Base-by-base conservation (phyloP, 495 filamentous ascomycete species). In the Penicillium alfredii region DNA sequence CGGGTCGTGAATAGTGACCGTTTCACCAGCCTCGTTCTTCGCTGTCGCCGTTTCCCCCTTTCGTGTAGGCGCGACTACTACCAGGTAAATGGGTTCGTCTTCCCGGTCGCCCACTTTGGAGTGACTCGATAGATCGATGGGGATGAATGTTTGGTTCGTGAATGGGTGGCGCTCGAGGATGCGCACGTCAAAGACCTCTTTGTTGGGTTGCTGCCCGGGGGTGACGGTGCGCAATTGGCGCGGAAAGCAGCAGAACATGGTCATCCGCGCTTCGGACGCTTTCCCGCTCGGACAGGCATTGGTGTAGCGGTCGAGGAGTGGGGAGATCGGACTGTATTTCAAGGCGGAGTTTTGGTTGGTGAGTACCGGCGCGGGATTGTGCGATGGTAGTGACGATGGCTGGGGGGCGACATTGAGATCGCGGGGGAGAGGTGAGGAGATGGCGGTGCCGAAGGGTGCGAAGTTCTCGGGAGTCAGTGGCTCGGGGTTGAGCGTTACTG, bases 121-220 rank as follows among this genome's bases (percentile, higher is more conserved):
- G 29, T 61, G 50, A 6, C 48, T 45, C 15, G 68, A 63, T 8
- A 84, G 56, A 36, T 78, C 79, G 11, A 95, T 64, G 0, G 92
- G 92, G 24, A 86, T 74, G 60, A 98, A 97, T 0, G 88, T 93
- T 58, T 98, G 92, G 15, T 84, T 82, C 11, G 92, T 95, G 64
- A 76, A 96, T 0, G 92, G 93, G 56, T 98, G 92, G 14, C 93
- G 80, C 58, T 98, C 92, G 25, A 98, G 78, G 38, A 95, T 78
- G 4, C 64, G 56, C 28, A 95, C 73, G 22, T 78, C 66, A 56
- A 94, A 86, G 4, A 79, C 48, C 30, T 61, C 25, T 30, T 42
- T 38, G 15, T 56, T 49, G 21, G 36, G 30, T 19, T 51, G 30
- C 20, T 33, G 29, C 15, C 14, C 32, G 15, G 15, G 4, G 31